A percentile compares a stretch with the other conserved stretches of the same genome.
Conservation (phyloP, 2,329 filamentous ascomycete genomes). For the Xylariaceae sp. region DNA sequence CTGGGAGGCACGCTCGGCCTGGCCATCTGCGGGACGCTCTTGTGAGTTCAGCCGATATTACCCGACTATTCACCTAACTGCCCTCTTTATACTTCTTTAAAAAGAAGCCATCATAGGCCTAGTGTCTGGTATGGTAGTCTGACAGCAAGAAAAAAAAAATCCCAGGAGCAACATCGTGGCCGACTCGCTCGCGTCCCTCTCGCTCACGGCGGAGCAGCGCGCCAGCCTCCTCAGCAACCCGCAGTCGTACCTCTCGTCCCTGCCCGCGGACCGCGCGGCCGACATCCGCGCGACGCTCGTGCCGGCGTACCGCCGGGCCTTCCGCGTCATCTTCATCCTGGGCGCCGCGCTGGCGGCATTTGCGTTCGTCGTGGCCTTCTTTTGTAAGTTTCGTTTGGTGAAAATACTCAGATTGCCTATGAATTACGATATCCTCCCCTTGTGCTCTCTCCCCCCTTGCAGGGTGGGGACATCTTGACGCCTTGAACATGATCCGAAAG, state of each 20-base stretch:
- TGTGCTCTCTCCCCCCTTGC: no score
- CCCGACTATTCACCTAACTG: no score
- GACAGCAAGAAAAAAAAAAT: neutral
- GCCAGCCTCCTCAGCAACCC: constrained; percentile 27
- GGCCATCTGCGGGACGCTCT: constrained; percentile 30
- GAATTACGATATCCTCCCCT: no score
- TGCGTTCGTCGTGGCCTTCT: constrained; percentile 29
- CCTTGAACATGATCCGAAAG: no score
- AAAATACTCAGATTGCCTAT: no score
- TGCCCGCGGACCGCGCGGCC: constrained; percentile 22
- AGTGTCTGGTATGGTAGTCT: no score
- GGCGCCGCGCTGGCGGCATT: constrained; percentile 28
- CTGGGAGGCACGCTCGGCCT: constrained; percentile 31
- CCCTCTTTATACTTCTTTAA: neutral
- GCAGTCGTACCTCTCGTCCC: constrained; percentile 22
- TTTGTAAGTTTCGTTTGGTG: no score
- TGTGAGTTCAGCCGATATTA: no score
- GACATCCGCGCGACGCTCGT: constrained; percentile 24
- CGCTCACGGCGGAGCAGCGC: constrained; percentile 13
- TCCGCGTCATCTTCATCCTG: constrained; percentile 31
- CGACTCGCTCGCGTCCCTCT: constrained; percentile 19
- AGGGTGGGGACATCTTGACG: no score
- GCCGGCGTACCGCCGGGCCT: constrained; percentile 29
- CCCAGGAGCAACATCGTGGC: constrained; percentile 31
- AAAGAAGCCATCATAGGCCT: neutral